phyloP scores from a whole-genome alignment of 148 eudicot species.

The Silene uniflora region DNA sequence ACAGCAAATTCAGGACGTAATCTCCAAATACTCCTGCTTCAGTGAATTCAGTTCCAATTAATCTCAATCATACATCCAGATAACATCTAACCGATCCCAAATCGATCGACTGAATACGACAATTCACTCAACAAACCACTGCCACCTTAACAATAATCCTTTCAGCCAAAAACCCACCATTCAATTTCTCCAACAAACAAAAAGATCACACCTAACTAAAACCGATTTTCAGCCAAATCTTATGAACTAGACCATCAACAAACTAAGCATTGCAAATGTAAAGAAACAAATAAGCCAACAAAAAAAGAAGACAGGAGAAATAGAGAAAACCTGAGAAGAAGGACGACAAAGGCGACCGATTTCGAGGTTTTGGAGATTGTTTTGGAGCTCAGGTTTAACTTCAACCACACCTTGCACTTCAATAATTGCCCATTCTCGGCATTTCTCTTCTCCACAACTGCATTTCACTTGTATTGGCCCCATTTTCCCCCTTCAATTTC shows the following conservation, averaged over 20 bases:
- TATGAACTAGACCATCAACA: background rate
- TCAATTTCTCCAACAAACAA: background rate
- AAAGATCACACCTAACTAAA: background rate
- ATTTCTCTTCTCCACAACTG: slow-evolving; percentile 64
- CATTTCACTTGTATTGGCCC: slow-evolving; percentile 61
- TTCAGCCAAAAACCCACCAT: background rate
- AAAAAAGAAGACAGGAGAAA: background rate
- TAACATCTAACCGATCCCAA: background rate
- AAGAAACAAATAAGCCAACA: background rate
- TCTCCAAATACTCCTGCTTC: background rate
- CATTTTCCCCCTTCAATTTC: slow-evolving; percentile 5
- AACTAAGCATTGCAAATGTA: background rate
- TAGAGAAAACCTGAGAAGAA: slow-evolving; percentile 52
- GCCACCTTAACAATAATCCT: background rate
- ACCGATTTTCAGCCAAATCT: too few species aligned
- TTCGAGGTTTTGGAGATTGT: slow-evolving; percentile 55
- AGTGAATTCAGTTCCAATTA: background rate
- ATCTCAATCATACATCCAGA: background rate
- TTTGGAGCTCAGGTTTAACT: slow-evolving; percentile 48
- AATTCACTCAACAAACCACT: background rate
- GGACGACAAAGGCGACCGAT: slow-evolving; percentile 89
- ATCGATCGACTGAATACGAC: background rate
- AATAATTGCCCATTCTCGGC: slow-evolving; percentile 89
- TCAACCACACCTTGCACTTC: slow-evolving; percentile 88
- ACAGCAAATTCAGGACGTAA: background rate